Evolutionary conservation across 176 grass and related monocot species (phyloP).

Genomic region (Hordeum marinum): DNA sequence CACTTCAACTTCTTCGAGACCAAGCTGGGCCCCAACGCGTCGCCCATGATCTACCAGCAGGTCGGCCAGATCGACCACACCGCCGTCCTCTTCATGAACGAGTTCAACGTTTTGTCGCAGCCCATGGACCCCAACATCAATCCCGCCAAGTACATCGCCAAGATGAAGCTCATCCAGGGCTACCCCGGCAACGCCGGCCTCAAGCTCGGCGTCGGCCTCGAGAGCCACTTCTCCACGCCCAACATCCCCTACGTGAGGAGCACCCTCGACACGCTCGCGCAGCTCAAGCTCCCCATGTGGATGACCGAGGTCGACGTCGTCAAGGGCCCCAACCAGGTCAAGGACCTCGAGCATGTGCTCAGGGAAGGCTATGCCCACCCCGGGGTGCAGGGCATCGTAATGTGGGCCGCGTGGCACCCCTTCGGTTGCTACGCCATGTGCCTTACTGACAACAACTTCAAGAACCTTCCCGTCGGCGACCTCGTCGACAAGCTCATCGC

Average conservation of each 20-base stretch:
- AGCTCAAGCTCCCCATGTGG: conserved; percentile 55
- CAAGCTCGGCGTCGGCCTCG: conserved; percentile 47
- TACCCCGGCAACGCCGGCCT: background rate
- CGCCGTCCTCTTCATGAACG: conserved; percentile 50
- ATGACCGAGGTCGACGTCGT: conserved; percentile 64
- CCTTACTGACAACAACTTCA: conserved; percentile 52
- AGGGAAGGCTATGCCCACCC: conserved; percentile 61
- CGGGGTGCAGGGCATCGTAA: conserved; percentile 51
- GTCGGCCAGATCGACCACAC: conserved; percentile 24
- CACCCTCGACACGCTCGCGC: conserved; percentile 42
- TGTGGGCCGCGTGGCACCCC: conserved; percentile 58
- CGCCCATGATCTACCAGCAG: conserved; percentile 33
- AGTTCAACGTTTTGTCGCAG: conserved; percentile 55
- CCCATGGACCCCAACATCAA: conserved; percentile 19
- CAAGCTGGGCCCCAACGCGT: conserved; percentile 37
- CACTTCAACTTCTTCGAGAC: conserved; percentile 58
- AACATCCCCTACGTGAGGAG: conserved; percentile 50
- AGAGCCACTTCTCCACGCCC: conserved; percentile 49
- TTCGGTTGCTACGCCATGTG: conserved; percentile 54
- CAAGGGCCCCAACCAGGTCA: conserved; percentile 33
- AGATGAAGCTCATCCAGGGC: conserved; percentile 26
- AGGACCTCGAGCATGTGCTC: conserved; percentile 45
- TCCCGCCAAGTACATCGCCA: conserved; percentile 42
- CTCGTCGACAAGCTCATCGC: conserved; percentile 55
- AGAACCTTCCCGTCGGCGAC: conserved; percentile 41